Base-by-base conservation (phyloP, 164 flowering plant species). In the Nymphaea colorata region DNA sequence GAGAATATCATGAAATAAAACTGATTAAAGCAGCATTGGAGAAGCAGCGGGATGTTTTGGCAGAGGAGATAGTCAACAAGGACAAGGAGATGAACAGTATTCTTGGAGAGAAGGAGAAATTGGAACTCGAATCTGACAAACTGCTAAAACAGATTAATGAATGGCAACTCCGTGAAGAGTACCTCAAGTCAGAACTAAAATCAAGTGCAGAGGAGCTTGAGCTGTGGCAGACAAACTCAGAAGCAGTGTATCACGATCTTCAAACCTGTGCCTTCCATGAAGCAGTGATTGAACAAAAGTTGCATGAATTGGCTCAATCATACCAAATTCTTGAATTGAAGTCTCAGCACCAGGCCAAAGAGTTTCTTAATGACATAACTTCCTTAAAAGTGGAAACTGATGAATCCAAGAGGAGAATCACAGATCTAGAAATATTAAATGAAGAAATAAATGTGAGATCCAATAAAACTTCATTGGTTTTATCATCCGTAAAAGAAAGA, bases 211-310 rank as follows among this genome's bases (percentile, higher is more conserved):
- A 69, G 17, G 91, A 85, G 68, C 79, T 78, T 74, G 82, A 85
- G 78, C 79, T 83, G 42, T 85, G 86, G 90, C 96, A 94, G 71
- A 80, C 83, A n/a, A 91, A 86, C 74, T 88, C 96, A 63, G 66
- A 87, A 61, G 68, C 79, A 47, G 82, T 90, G 68, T 91, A 83
- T 72, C 85, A 80, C 72, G 97, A 87, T 76, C 85, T 85, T 65
- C 72, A 74, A 62, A n/a, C 57, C 36, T 45, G 71, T 25, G 61
- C 61, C 25, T 47, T 72, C 69, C 36, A 16, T 65, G 64, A 64
- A 76, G 83, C 78, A 76, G 67, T 91, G 18, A 78, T 84, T 62
- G 80, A 84, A 73, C 76, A 82, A 66, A 91, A 88, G 78, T 84
- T 87, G 64, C 78, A 76, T 18, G 91, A 90, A 73, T 84, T 87